A percentile compares a stretch with the other conserved stretches of the same genome.
Evolutionary conservation across 768 basidiomycete genomes (phyloP).

Genomic region (Serpula lacrymans): DNA sequence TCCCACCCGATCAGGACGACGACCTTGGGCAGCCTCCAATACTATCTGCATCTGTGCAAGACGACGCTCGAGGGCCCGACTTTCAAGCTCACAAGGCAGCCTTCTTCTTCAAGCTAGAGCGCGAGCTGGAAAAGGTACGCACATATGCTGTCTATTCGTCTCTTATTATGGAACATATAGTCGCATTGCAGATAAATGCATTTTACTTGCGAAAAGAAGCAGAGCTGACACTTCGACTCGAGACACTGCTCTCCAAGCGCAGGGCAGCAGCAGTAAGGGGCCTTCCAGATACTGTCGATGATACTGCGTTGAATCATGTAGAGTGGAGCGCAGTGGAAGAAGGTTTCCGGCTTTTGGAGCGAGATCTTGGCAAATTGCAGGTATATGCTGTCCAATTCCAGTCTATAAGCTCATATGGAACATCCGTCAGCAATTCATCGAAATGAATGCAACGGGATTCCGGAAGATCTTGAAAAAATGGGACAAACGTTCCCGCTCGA

Average conservation of each 20-base stretch:
- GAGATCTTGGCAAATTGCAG: slow-evolving; percentile 94
- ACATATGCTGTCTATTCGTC: slow-evolving; percentile 5
- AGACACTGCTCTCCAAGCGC: slow-evolving; percentile 91
- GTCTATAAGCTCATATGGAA: slow-evolving; percentile 17
- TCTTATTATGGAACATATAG: background rate
- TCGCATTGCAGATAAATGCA: slow-evolving; percentile 75
- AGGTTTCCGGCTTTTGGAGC: slow-evolving; percentile 90
- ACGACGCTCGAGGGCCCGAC: slow-evolving; percentile 74
- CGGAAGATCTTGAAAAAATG: slow-evolving; percentile 98
- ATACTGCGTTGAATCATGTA: slow-evolving; percentile 56
- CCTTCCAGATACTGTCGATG: slow-evolving; percentile 63
- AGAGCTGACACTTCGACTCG: slow-evolving; percentile 86
- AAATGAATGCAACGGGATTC: slow-evolving; percentile 95
- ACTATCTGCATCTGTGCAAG: slow-evolving; percentile 58
- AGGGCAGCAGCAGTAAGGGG: slow-evolving; percentile 75
- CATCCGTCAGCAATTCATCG: slow-evolving; percentile 83
- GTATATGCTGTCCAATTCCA: slow-evolving; percentile 37
- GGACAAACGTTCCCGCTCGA: slow-evolving; percentile 93
- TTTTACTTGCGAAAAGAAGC: slow-evolving; percentile 98
- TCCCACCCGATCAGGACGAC: slow-evolving; percentile 25
- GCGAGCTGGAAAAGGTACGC: slow-evolving; percentile 92
- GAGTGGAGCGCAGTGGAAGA: slow-evolving; percentile 98
- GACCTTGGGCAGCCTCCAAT: slow-evolving; percentile 54
- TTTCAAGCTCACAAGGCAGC: slow-evolving; percentile 95
- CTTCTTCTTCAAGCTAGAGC: slow-evolving; percentile 98